Conservation (phyloP, 768 basidiomycete genomes). For the Boletus coccyginus region DNA sequence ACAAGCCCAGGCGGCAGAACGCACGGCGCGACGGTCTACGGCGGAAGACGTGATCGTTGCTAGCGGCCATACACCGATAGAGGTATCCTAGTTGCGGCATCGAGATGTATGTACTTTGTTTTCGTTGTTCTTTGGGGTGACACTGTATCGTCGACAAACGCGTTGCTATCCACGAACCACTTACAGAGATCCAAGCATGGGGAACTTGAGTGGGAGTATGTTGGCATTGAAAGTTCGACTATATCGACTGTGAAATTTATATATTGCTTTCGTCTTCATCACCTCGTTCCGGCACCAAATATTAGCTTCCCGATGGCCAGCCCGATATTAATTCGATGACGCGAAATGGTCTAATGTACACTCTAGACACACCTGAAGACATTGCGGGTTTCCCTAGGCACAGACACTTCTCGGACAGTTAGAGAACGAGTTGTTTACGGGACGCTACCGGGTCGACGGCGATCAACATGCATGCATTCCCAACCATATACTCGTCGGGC, state of each 20-base stretch:
- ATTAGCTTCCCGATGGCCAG: neutral
- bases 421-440: neutral
- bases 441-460: neutral
- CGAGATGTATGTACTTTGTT: neutral
- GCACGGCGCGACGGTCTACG: conserved; percentile 34
- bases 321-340: neutral
- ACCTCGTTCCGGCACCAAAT: neutral
- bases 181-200: neutral
- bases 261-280: neutral
- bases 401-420: neutral
- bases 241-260: neutral
- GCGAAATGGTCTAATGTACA: neutral
- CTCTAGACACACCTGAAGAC: too few species aligned
- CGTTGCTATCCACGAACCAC: neutral
- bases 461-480: neutral
- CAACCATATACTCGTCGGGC: neutral
- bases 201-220: neutral
- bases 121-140: neutral
- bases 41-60: conserved; percentile 30
- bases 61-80: conserved; percentile 32
- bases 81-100: conserved; percentile 17
- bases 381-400: too few species aligned
- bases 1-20: conserved; percentile 46
- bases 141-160: neutral
- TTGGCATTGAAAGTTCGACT: neutral